Base-by-base conservation (phyloP, 2,329 filamentous ascomycete species). In the Cryoendolithus antarcticus region DNA sequence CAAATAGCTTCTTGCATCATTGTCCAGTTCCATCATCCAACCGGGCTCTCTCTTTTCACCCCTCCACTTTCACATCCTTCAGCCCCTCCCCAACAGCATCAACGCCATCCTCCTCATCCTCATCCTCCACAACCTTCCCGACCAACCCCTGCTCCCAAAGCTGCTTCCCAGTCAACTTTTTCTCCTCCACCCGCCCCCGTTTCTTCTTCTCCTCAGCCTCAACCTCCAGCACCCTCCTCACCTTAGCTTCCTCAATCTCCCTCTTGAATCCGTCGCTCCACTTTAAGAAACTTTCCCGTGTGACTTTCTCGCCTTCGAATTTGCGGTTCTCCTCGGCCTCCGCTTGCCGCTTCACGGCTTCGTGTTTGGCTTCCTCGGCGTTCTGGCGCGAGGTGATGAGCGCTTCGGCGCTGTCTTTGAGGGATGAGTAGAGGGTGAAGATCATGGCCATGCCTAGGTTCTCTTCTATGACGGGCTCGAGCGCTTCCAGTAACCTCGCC, bases 401-500 rank as follows among this genome's bases (percentile, higher is more conserved):
- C 50, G 79, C 72, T 66, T 98, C 91, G n/a, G 88, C 89, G 37
- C 75, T 72, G 43, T 98, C 91, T 59, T 95, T 96, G 44, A 98
- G 66, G 0, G 82, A 77, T 9, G 82, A 85, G 39, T 93, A 82
- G 15, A 98, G 67, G 0, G 89, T 86, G 63, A 96, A 98, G 1
- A 98, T 68, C 91, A 98, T 98, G 40, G 86, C 84, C 81, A 96
- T 96, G 46, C 91, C 91, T 43, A 96, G 65, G 51, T 88, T 96
- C 61, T 98, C 91, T 58, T 91, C 80, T 29, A 95, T 82, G 0
- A 80, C 83, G 10, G 81, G 77, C 30, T 76, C 62, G 9, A 96
- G 68, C 1, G 74, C 72, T 37, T 77, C 69, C 10, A 96, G 73
- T 9, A 98, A 75, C 38, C 64, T 63, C 11, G 75, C 70, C 57